Evolutionary conservation across 1,139 yeast genomes (phyloP).

Genomic region (Hemisphaericaspora xylanilytica): DNA sequence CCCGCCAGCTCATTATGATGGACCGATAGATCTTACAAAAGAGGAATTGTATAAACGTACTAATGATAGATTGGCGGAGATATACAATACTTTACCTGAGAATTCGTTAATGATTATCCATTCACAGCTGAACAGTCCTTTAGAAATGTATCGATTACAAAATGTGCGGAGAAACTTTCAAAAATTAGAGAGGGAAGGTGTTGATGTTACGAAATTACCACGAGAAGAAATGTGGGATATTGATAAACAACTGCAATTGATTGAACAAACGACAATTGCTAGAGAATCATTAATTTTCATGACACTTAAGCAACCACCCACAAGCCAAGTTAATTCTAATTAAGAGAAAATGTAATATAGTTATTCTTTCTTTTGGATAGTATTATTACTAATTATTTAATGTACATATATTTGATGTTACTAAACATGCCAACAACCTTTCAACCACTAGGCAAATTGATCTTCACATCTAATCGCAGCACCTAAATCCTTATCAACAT

Average conservation of each 20-base stretch:
- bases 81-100: slow-evolving; percentile 55
- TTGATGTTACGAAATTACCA: slow-evolving; percentile 37
- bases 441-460: too few species aligned
- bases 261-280: slow-evolving; percentile 44
- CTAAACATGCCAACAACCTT: too few species aligned
- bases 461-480: slow-evolving; percentile 10
- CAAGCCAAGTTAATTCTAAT: slow-evolving; percentile 1
- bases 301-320: slow-evolving; percentile 32
- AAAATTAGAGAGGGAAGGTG: slow-evolving; percentile 33
- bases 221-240: slow-evolving; percentile 52
- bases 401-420: background rate
- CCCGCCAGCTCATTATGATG: slow-evolving; percentile 20
- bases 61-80: slow-evolving; percentile 42
- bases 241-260: slow-evolving; percentile 42
- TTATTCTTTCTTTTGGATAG: background rate
- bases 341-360: slow-evolving; percentile 1
- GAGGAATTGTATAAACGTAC: slow-evolving; percentile 28
- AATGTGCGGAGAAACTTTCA: slow-evolving; percentile 25
- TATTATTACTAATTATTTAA: background rate
- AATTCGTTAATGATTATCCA: slow-evolving; percentile 60
- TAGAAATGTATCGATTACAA: slow-evolving; percentile 50
- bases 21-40: slow-evolving; percentile 16
- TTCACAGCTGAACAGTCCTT: slow-evolving; percentile 63
- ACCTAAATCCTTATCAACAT: slow-evolving; percentile 7
- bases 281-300: slow-evolving; percentile 57